Evolutionary conservation across 1,284 basidiomycete species (phyloP), one percentile per base, ranked within the genome.

Genomic region (Cerioporus squamosus): DNA sequence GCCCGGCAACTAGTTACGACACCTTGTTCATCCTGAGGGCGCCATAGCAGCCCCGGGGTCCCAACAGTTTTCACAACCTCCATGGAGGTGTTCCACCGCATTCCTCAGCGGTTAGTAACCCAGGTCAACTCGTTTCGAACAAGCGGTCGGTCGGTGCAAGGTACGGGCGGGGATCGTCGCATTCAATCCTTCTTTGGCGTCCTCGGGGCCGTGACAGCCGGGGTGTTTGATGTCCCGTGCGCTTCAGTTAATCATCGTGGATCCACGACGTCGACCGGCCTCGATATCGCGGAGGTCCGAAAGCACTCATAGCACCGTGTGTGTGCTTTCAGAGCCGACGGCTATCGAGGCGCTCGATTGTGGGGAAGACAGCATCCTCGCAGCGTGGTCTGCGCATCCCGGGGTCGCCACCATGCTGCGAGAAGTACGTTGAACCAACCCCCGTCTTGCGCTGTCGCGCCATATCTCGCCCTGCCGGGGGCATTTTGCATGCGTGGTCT

Each of bases 181-280:
- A 40, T 9, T 26, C 33, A 38, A 40, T n/a, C 38, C 38, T 40
- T 51, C 15, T 20, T 1, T 20, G 22, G 14, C 15, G 15, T 22
- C 40, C n/a, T 38, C 49, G 49, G 40, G 49, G 17, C 49, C 49
- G 49, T 51, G 49, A 51, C 49, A 51, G 38, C 49, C 49, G 49
- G 49, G 22, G 36, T 51, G 49, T 42, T 33, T 49, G 47, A 51
- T 38, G 38, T 10, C 18, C 18, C 24, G 17, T 10, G 23, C 49
- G 49, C 49, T 29, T 23, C n/a, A 44, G 55, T 53, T 42, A 45
- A 50, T 39, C 44, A 54, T 55, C 59, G 59, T 45, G 54, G 55
- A 56, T 61, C 55, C 33, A 42, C n/a, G 29, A 48, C 55, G 42
- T 57, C 38, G 38, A 47, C 55, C 17, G 7, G 51, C 38, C 38